A percentile compares a stretch with the other conserved stretches of the same genome.
These are phyloP conservation scores for Orbilia blumenaviensis DNA, from an alignment of 2,329 filamentous ascomycete genomes.

Conservation along the genomic window DNA sequence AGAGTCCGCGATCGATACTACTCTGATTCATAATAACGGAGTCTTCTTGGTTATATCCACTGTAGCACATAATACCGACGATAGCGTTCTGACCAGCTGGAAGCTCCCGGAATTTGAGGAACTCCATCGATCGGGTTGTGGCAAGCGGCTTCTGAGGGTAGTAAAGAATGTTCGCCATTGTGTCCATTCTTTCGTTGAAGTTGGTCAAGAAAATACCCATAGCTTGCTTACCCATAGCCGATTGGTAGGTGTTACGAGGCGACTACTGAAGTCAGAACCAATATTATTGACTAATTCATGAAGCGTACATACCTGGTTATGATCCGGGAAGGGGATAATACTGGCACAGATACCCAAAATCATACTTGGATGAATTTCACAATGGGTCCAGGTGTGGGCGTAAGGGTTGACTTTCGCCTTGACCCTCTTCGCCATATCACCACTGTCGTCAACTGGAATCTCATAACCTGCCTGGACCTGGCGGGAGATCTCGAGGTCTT, in stretches of 20 bases:
- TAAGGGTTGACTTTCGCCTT: constrained; percentile 83
- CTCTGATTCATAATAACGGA: constrained; percentile 99
- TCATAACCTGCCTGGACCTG: constrained; percentile 73
- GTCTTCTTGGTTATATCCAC: constrained; percentile 99
- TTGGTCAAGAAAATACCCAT: constrained; percentile 99
- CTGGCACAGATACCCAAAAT: constrained; percentile 97
- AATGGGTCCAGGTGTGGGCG: constrained; percentile 93
- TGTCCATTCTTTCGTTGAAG: constrained; percentile 96
- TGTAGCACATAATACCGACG: constrained; percentile 96
- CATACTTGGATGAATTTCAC: constrained; percentile 99
- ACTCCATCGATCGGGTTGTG: constrained; percentile 97
- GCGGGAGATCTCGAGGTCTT: constrained; percentile 84
- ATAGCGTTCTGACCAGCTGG: constrained; percentile 98
- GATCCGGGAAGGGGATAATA: constrained; percentile 99
- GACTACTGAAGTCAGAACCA: constrained; percentile 67
- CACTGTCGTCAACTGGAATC: constrained; percentile 69
- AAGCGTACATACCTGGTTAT: constrained; percentile 76
- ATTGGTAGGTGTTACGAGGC: constrained; percentile 98
- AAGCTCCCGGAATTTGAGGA: constrained; percentile 95
- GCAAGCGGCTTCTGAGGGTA: constrained; percentile 98
- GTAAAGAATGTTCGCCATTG: constrained; percentile 98
- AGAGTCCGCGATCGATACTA: constrained; percentile 95
- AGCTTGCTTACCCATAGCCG: constrained; percentile 99
- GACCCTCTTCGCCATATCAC: constrained; percentile 83
- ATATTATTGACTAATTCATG: not conserved